A percentile compares a stretch with the other conserved stretches of the same genome.
These are phyloP conservation scores for Chaetomium globosum DNA, from an alignment of 2,329 filamentous ascomycete genomes.

Conservation along the genomic window DNA sequence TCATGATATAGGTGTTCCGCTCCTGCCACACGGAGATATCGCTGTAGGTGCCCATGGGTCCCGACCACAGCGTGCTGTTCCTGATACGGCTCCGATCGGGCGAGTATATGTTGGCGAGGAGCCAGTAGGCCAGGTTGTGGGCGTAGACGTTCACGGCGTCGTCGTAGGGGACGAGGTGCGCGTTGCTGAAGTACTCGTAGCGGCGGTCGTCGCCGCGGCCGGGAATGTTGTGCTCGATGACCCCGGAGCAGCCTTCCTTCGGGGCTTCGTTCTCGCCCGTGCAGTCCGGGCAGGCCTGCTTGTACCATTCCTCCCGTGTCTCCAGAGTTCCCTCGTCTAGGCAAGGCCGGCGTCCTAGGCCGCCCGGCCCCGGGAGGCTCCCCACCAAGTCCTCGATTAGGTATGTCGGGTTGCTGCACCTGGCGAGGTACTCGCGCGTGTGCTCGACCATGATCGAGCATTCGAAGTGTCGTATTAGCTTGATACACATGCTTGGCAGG, in stretches of 20 bases:
- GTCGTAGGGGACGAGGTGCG: not conserved
- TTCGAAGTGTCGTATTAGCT: constrained; percentile 6
- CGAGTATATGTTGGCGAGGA: not conserved
- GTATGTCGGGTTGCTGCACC: constrained; percentile 12
- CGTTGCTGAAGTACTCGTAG: not conserved
- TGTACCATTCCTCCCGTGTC: constrained; percentile 7
- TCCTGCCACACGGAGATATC: not conserved
- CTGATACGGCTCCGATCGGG: rapidly evolving
- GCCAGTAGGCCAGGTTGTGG: not conserved
- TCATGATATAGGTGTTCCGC: not conserved
- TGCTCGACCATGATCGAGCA: not conserved
- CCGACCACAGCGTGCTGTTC: not conserved
- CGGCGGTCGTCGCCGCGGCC: not conserved
- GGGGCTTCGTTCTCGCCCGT: constrained; percentile 2
- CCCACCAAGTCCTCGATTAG: not conserved
- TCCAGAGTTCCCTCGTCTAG: constrained; percentile 1
- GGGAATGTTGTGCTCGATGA: not conserved
- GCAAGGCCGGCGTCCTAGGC: not conserved
- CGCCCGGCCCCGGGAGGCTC: too few relatives aligned
- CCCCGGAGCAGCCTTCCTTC: not conserved
- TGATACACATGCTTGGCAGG: constrained; percentile 12
- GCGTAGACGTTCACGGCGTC: not conserved
- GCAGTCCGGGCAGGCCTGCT: constrained; percentile 8
- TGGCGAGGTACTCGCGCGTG: constrained; percentile 6
- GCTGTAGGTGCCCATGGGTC: not conserved